Conservation (phyloP, 805 yeast species). For the Candida chilensis region DNA sequence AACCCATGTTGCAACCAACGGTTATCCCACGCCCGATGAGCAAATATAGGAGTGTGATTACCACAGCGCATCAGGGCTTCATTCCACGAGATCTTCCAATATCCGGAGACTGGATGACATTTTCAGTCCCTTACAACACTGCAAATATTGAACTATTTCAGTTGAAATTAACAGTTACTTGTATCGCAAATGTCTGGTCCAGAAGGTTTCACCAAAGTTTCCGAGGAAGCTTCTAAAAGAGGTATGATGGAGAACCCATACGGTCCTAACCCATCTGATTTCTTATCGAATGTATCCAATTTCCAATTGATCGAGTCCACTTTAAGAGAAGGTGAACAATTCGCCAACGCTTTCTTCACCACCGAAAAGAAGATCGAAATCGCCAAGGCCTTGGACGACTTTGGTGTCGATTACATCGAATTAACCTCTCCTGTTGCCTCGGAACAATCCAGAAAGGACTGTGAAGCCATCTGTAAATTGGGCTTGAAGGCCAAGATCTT, state of each 20-base stretch:
- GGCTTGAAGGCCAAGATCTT: conserved; percentile 93
- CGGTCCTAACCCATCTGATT: conserved; percentile 94
- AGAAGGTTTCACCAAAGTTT: conserved; percentile 14
- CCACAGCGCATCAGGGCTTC: too few relatives aligned
- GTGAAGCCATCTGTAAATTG: conserved; percentile 97
- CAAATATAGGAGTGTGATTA: too few relatives aligned
- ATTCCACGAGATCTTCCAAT: too few relatives aligned
- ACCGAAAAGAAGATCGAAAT: conserved; percentile 95
- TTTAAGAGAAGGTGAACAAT: conserved; percentile 96
- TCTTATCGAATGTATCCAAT: conserved; percentile 75
- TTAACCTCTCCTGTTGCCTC: conserved; percentile 97
- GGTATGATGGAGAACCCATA: conserved; percentile 85
- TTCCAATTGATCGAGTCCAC: conserved; percentile 94
- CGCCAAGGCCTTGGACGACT: conserved; percentile 94
- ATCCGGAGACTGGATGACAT: too few relatives aligned
- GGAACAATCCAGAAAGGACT: conserved; percentile 85
- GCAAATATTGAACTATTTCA: too few relatives aligned
- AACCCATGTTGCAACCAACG: too few relatives aligned
- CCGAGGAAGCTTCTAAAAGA: conserved; percentile 13
- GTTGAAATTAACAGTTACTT: too few relatives aligned
- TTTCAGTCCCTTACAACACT: too few relatives aligned
- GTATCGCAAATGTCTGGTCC: conserved; percentile 8
- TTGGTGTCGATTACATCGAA: conserved; percentile 97
- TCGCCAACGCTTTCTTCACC: conserved; percentile 92
- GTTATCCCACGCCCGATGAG: too few relatives aligned